Evolutionary conservation across 2,329 filamentous ascomycete genomes (phyloP), one percentile per base, ranked within the genome.

Genomic region (Diaporthe amygdali): DNA sequence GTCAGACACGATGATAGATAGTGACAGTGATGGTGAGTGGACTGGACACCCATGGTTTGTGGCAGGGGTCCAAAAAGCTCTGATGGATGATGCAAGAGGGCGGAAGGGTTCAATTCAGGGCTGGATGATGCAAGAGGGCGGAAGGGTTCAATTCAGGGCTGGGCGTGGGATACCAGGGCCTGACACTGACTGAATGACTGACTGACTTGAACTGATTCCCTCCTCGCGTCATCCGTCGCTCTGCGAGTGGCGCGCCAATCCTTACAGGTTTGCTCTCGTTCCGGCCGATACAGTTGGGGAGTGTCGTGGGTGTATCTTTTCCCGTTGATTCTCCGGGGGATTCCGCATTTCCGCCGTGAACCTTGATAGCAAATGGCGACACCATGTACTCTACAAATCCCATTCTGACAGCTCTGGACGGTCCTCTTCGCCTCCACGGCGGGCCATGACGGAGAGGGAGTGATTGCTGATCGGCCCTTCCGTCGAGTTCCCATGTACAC

Each of bases 391-490:
- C 56, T 61, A 30, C 32, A 22, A 34, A 37, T 55, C 32, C 32
- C 52, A 37, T 22, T 47, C 32, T 55, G 52, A 37, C 52, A 25
- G 52, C 5, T 14, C 32, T 20, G 41, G 30, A 10, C 27, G 14
- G 27, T 22, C 17, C n/a, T 22, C 41, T 27, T 63, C 41, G 41
- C 56, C 55, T 47, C 56, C 41, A 25, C 47, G 39, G 56, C 25
- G 56, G 56, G 39, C 27, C 56, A 63, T 63, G 59, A 37, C 41
- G 59, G 59, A 41, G 22, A 37, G 41, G 41, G 14, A 47, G 27
- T 47, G 59, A 17, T 30, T 56, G 66, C 49, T 68, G 66, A 68
- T 68, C 66, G 52, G 66, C 66, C 49, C 51, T 68, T 25, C 51
- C 66, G 32, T 37, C 47, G 20, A n/a, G 44, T 49, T 47, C 41